Percentiles rank a stretch among this genome's conserved stretches.
phyloP scores from a whole-genome alignment of 345 rosid species.

The Sonneratia caseolaris region DNA sequence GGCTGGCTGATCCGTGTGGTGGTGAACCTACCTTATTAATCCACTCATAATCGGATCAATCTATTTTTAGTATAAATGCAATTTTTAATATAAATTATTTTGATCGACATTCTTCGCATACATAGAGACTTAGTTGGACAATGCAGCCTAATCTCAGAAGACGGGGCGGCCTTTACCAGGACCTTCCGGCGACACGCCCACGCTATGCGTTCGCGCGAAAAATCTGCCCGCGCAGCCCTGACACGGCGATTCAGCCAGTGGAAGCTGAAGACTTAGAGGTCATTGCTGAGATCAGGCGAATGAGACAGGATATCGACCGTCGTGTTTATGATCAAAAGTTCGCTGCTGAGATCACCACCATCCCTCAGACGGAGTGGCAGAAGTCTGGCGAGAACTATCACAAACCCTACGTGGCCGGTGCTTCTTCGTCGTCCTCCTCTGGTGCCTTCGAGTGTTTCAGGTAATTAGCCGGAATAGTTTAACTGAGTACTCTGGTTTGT shows the following conservation, averaged over 20 bases:
- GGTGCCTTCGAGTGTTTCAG: neutral
- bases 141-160: too few relatives aligned
- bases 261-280: constrained; percentile 15
- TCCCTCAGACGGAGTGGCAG: constrained; percentile 20
- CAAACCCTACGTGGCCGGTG: constrained; percentile 15
- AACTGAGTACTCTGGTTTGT: neutral
- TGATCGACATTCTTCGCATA: too few relatives aligned
- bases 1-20: too few relatives aligned
- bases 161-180: too few relatives aligned
- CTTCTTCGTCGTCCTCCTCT: neutral
- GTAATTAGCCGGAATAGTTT: neutral
- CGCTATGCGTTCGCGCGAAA: neutral
- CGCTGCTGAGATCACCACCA: constrained; percentile 19
- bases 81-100: too few relatives aligned
- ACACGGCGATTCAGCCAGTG: neutral
- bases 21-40: too few relatives aligned
- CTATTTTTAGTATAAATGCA: too few relatives aligned
- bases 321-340: constrained; percentile 24
- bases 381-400: constrained; percentile 22
- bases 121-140: too few relatives aligned
- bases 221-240: neutral
- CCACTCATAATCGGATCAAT: too few relatives aligned
- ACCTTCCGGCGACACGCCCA: too few relatives aligned
- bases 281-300: constrained; percentile 13
- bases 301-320: constrained; percentile 24